A percentile compares a stretch with the other conserved stretches of the same genome.
Evolutionary conservation across 768 basidiomycete genomes (phyloP).

Genomic region (Lentinus brumalis): DNA sequence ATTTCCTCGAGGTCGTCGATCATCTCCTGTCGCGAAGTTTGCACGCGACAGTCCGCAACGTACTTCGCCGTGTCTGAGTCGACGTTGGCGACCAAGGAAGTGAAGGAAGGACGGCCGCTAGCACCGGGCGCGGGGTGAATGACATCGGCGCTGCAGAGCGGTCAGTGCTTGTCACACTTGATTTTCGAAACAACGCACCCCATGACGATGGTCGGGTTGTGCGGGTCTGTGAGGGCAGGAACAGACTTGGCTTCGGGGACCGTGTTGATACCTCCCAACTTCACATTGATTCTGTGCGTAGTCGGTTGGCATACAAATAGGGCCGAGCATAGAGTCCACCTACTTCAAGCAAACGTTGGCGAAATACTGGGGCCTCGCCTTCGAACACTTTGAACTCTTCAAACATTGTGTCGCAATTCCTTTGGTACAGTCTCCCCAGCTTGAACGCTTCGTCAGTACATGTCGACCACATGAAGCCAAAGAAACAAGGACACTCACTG

Average conservation of each 20-base stretch:
- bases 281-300: constrained; percentile 69
- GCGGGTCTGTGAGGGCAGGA: constrained; percentile 63
- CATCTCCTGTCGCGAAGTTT: constrained; percentile 71
- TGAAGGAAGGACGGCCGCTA: constrained; percentile 79
- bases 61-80: constrained; percentile 80
- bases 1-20: constrained; percentile 71
- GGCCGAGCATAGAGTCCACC: constrained; percentile 21
- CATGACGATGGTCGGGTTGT: constrained; percentile 79
- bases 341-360: constrained; percentile 83
- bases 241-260: constrained; percentile 73
- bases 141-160: constrained; percentile 62
- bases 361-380: constrained; percentile 75
- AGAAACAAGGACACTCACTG: constrained; percentile 49
- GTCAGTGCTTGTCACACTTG: background rate
- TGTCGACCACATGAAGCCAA: background rate
- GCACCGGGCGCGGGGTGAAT: constrained; percentile 84
- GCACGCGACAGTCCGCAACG: constrained; percentile 59
- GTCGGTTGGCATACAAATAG: background rate
- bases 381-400: constrained; percentile 63
- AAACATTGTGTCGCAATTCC: constrained; percentile 83
- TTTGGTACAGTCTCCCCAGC: constrained; percentile 70
- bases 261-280: constrained; percentile 81
- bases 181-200: constrained; percentile 38
- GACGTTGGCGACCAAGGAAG: constrained; percentile 77
- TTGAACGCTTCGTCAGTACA: constrained; percentile 30